A percentile compares a stretch with the other conserved stretches of the same genome.
These are phyloP conservation scores for Clonostachys rosea DNA, from an alignment of 2,329 filamentous ascomycete species.

Conservation along the genomic window DNA sequence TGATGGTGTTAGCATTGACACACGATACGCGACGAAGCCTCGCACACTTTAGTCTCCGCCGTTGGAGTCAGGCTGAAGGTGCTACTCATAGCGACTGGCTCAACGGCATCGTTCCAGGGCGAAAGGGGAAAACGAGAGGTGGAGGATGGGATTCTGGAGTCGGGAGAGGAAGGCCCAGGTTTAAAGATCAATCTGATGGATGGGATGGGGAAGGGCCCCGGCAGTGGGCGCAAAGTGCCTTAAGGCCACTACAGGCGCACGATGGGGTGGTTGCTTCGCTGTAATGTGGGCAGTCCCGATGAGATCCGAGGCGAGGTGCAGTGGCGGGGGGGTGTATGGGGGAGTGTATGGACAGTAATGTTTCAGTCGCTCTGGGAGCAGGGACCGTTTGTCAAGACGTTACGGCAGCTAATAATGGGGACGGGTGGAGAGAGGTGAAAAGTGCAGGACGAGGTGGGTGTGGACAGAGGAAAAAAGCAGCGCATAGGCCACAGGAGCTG, in stretches of 20 bases:
- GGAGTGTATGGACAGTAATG: no score
- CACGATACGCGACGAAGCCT: background rate
- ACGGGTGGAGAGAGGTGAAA: background rate
- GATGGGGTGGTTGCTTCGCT: background rate
- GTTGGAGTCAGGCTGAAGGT: slow-evolving; percentile 18
- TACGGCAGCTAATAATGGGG: background rate
- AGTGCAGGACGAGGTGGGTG: no score
- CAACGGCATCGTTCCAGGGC: slow-evolving; percentile 19
- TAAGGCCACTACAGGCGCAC: background rate
- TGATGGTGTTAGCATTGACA: no score
- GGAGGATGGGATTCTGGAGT: slow-evolving; percentile 3
- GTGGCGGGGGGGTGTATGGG: background rate
- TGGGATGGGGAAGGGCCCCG: background rate
- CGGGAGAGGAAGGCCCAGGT: slow-evolving; percentile 2
- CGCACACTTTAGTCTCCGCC: slow-evolving; percentile 1
- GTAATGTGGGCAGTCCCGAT: background rate
- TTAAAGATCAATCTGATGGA: background rate
- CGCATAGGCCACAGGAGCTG: background rate
- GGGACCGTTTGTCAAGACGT: no score
- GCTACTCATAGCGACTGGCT: slow-evolving; percentile 30
- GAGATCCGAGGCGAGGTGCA: background rate
- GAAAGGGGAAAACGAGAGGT: slow-evolving; percentile 4
- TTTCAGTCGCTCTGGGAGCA: no score
- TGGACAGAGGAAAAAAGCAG: no score
- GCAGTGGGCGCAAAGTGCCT: background rate